Evolutionary conservation across 2,329 filamentous ascomycete genomes (phyloP), one percentile per base, ranked within the genome.

Genomic region (Scleromitrula shiraiana): DNA sequence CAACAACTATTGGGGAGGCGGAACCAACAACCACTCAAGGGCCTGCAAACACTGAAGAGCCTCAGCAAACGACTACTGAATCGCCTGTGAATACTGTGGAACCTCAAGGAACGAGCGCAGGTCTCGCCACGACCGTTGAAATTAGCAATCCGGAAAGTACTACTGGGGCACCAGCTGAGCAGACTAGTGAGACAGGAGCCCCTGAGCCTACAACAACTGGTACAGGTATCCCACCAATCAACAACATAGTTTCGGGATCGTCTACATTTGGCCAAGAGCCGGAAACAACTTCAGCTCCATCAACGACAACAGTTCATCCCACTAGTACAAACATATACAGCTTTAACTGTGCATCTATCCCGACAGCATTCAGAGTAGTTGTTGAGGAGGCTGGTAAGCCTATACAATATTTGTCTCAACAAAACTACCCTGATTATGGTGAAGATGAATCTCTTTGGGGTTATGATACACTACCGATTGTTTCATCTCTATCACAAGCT

Each of bases 381-480:
- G 50, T 52, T 19, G n/a, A 46, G n/a, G 15, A 50, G 14, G n/a
- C 41, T 19, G 49, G 51, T 10, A 42, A 51, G 26, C 49, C 41
- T 22, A 27, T 27, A 7, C 51, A 49, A 41, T 53, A 49, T 36
- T 36, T 53, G 15, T 39, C 45, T 7, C 44, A 52, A 17, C 35
- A 40, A 14, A 29, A 52, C 17, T 41, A 36, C 26, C 45, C 51
- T 24, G 46, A 41, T 15, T n/a, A n/a, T 47, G 37, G 33, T n/a
- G 38, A 19, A 35, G 2, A 20, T 6, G 51, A 48, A 22, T 17
- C 29, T 4, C 29, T 41, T 17, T 51, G 41, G 37, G 51, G 50
- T 2, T 53, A 51, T 19, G 41, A 55, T 12, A 40, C 50, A 33
- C 48, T 55, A 9, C 46, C 42, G 15, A 10, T 51, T 7, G 30